Base-by-base conservation (phyloP, 805 yeast genomes). In the Ogataea methylovora region DNA sequence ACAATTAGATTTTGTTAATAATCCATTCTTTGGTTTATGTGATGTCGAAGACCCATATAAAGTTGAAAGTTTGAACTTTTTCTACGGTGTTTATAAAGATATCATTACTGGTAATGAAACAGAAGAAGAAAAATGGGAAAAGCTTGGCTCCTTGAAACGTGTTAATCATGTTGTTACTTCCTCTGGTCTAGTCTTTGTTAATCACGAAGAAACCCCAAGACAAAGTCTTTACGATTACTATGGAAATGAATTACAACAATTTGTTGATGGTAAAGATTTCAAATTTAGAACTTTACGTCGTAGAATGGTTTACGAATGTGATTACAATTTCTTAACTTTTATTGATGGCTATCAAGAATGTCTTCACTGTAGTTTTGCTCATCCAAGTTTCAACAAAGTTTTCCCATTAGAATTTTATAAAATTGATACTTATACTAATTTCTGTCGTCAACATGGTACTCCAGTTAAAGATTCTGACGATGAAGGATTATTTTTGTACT, bases 301-400 rank as follows among this genome's bases (percentile, higher is more conserved):
- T 29, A 37, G 48, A 21, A 33, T 50, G 15, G 35, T 42, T 11
- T 50, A 50, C 32, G 53, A 49, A 37, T 43, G 48, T 29, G 50
- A 49, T 32, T 49, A 49, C 38, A 43, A 44, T 28, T 40, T 42
- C 29, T 32, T 46, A 20, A 48, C 52, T 14, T 50, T 50, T 25
- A 37, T 50, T 18, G 54, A 50, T 34, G 54, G 54, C 10, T 50
- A 50, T 36, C 54, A 50, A 39, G 54, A 50, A 41, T 46, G 57
- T 32, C 36, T 52, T 26, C 57, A 52, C 30, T 52, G 57, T 33
- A 34, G 40, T 20, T 52, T 44, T 38, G 43, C 55, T 15, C 57
- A 52, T 29, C 57, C 57, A 12, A 49, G 42, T 2, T 49, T 52
- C 39, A 32, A 45, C 28, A 45, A 46, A 30, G 44, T 44, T 27